Conservation (phyloP, 805 yeast genomes). For the Candida corydali region DNA sequence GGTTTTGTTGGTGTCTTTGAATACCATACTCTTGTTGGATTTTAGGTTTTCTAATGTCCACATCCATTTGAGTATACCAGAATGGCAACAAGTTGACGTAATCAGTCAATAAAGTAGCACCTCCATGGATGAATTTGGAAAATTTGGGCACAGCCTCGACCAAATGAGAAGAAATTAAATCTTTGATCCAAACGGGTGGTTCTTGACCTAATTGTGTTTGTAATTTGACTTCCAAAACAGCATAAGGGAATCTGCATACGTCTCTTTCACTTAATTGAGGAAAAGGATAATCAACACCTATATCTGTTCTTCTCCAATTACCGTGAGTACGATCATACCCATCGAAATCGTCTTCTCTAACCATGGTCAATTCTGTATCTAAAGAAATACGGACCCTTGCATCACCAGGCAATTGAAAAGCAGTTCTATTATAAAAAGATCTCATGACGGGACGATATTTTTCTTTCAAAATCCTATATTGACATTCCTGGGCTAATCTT, state of each 20-base stretch:
- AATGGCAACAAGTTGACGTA: constrained; percentile 83
- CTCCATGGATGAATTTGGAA: constrained; percentile 95
- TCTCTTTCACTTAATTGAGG: constrained; percentile 78
- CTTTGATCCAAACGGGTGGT: constrained; percentile 97
- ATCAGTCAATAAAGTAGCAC: constrained; percentile 86
- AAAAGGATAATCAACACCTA: constrained; percentile 97
- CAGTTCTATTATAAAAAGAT: constrained; percentile 96
- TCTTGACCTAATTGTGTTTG: constrained; percentile 99
- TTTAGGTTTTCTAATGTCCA: constrained; percentile 89
- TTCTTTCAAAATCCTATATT: constrained; percentile 80
- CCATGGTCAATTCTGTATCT: constrained; percentile 96
- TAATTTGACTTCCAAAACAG: constrained; percentile 92
- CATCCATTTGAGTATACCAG: constrained; percentile 97
- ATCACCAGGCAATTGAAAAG: constrained; percentile 98
- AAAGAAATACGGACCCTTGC: constrained; percentile 98
- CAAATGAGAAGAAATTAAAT: constrained; percentile 82
- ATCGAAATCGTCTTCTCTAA: constrained; percentile 95
- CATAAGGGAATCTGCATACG: constrained; percentile 92
- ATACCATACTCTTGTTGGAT: constrained; percentile 58
- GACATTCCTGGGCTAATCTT: constrained; percentile 88
- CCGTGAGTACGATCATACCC: constrained; percentile 84
- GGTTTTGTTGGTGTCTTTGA: constrained; percentile 34
- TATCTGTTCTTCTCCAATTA: constrained; percentile 98
- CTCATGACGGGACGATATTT: constrained; percentile 91
- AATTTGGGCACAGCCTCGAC: constrained; percentile 98